Conservation (phyloP, 2,329 filamentous ascomycete genomes). For the Ophiostoma sp. region DNA sequence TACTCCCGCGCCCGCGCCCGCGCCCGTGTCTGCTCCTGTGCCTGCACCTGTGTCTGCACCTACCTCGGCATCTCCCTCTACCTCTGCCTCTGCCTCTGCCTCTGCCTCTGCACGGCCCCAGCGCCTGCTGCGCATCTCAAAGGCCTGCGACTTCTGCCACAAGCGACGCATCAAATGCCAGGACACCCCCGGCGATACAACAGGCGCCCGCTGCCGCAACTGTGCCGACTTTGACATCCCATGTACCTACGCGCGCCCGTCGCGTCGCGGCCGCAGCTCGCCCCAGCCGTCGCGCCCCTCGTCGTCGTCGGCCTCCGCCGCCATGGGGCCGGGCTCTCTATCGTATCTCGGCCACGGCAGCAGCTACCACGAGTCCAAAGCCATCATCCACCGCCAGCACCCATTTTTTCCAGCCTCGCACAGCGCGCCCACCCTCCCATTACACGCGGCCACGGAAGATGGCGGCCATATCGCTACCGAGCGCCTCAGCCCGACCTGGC, state of each 20-base stretch:
- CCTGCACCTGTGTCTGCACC: not conserved
- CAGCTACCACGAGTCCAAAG: not conserved
- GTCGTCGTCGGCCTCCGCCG: not conserved
- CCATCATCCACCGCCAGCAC: constrained; percentile 4
- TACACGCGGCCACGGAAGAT: constrained; percentile 20
- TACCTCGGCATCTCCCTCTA: not conserved
- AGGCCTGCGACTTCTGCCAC: constrained; percentile 29
- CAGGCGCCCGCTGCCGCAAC: constrained; percentile 27
- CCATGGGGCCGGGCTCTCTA: not conserved
- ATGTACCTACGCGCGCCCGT: constrained; percentile 28
- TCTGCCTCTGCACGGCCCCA: constrained; percentile 19
- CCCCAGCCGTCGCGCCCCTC: constrained; percentile 20
- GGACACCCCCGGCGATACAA: constrained; percentile 18
- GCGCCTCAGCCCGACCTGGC: constrained; percentile 27
- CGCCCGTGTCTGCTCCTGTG: no score
- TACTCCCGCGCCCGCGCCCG: not conserved
- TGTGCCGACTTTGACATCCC: constrained; percentile 28
- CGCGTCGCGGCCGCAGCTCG: constrained; percentile 26
- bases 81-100: not conserved
- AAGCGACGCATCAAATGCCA: constrained; percentile 30
- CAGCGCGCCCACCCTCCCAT: not conserved
- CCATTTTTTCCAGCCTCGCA: not conserved
- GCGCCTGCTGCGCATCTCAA: constrained; percentile 26
- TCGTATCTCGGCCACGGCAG: not conserved
- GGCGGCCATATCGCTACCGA: constrained; percentile 19